Base-by-base conservation (phyloP, 345 rosid species). In the Bruguiera gymnorhiza region DNA sequence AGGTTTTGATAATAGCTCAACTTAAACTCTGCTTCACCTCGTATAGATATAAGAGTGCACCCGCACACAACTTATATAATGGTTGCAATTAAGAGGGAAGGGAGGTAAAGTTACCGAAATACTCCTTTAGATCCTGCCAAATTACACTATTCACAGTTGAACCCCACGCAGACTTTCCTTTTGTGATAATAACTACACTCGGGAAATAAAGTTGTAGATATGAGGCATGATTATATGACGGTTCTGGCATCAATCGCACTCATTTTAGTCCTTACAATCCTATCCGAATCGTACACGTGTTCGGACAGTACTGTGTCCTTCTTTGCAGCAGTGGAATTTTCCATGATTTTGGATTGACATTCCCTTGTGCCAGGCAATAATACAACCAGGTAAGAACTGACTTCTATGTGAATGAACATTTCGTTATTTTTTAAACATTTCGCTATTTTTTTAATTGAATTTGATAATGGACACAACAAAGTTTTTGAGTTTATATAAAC, bases 251-350 rank as follows among this genome's bases (percentile, higher is more conserved):
- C 65, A 39, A 66, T 74, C 82, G 20, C 58, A 27, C 0, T 24
- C 30, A 6, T 66, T 76, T 23, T 2, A 30, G 54, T 11, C 4
- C 50, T 64, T 65, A 68, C 63, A 55, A 32, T 16, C 2, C 24
- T 76, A 67, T 83, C 77, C 1, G 32, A 62, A 36, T 72, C 87
- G 87, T 87, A 84, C 88, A 87, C 88, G 91, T 86, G 88, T 83
- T 79, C 67, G 84, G 76, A 73, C 82, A 62, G 24, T 48, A 55
- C 63, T 21, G 31, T 43, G 50, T 43, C 5, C 3, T 10, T 20
- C 31, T 56, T 21, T 0, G 60, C 4, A 1, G 13, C 16, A 24
- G 8, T 56, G 6, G 60, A 56, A 23, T 56, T 56, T 24, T 56
- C 31, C 58, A 3, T 3, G 29, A 21, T 23, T 21, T 55, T 21